These are phyloP conservation scores for Auricularia cornea DNA, from an alignment of 768 basidiomycete species.

Conservation along the genomic window DNA sequence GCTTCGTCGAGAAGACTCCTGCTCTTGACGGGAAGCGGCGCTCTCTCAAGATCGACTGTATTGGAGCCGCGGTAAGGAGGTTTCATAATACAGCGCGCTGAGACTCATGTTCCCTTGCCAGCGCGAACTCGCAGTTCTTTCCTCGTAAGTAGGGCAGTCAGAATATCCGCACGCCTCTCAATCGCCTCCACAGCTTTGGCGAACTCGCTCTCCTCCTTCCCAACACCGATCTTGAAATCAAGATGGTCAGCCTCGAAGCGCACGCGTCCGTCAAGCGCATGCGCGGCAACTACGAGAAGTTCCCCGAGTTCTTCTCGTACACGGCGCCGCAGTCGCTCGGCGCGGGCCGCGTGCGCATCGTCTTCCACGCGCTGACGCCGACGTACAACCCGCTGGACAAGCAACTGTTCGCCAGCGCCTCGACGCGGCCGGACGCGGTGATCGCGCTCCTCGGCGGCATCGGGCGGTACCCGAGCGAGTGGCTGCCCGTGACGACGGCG, in stretches of 20 bases:
- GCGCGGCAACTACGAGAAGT: background rate
- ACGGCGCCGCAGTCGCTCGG: slow-evolving; percentile 30
- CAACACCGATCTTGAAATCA: background rate
- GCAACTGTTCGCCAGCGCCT: slow-evolving; percentile 1
- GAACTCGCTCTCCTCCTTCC: slow-evolving; percentile 39
- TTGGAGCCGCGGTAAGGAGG: slow-evolving; percentile 31
- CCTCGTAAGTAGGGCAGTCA: too few species aligned
- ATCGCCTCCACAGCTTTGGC: slow-evolving; percentile 17
- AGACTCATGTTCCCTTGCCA: background rate
- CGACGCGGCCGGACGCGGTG: slow-evolving; percentile 30
- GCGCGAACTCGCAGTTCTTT: slow-evolving; percentile 20
- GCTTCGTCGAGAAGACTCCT: slow-evolving; percentile 9
- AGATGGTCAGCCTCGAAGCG: background rate
- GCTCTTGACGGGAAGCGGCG: slow-evolving; percentile 14
- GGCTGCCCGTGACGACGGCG: background rate
- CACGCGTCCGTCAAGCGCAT: background rate
- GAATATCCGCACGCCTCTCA: too few species aligned
- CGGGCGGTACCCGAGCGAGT: slow-evolving; percentile 18
- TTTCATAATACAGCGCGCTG: slow-evolving; percentile 16
- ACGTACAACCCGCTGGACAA: slow-evolving; percentile 8
- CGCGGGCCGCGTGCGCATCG: slow-evolving; percentile 29
- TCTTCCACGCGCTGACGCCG: slow-evolving; percentile 23
- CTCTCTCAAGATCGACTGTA: slow-evolving; percentile 26
- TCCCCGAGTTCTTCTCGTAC: slow-evolving; percentile 17
- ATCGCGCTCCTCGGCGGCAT: slow-evolving; percentile 35